Base-by-base conservation (phyloP, 1,284 basidiomycete genomes). In the Ustilago bromivora region DNA sequence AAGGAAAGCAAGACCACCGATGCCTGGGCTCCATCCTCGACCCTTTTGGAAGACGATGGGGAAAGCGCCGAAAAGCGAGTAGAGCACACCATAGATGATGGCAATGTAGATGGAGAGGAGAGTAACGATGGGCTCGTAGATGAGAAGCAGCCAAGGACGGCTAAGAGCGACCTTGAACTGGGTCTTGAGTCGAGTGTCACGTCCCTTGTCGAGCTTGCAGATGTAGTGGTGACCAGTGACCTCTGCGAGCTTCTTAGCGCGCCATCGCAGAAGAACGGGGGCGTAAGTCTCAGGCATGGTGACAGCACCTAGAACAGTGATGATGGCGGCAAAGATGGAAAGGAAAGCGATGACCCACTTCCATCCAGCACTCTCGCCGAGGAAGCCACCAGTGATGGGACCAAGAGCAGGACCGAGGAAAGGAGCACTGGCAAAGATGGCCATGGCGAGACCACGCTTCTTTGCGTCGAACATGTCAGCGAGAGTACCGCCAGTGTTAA, bases 281-380 rank as follows among this genome's bases (percentile, higher is more conserved):
- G 83, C 83, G 36, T 85, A 85, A 3, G 94, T 94, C 87, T 95
- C 94, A 0, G 92, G 92, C 0, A 95, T 85, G 2, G 91, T 90
- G 68, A 94, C 88, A 40, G 92, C 61, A 64, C 92, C 90, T 28
- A 89, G 57, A 10, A 91, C 17, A 66, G 88, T 87, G 75, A 88
- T 88, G 19, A 87, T 74, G 19, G 88, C 89, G 28, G 88, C 86
- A 78, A 94, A 94, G 41, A 90, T 89, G 8, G 92, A 88, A 36
- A 92, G 84, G 53, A 93, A 88, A 91, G 91, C 94, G 87, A 91
- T 94, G 11, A 92, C 80, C 92, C 92, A 93, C 55, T 91, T 88
- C 91, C 91, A 94, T 40, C 81, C 86, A 5, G 87, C 87, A 0
- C 87, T 80, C 17, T 89, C 88, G 13, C 85, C 77, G 74, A 91